Conservation (phyloP, 2,329 filamentous ascomycete genomes). For the Cercospora zeae-maydis region DNA sequence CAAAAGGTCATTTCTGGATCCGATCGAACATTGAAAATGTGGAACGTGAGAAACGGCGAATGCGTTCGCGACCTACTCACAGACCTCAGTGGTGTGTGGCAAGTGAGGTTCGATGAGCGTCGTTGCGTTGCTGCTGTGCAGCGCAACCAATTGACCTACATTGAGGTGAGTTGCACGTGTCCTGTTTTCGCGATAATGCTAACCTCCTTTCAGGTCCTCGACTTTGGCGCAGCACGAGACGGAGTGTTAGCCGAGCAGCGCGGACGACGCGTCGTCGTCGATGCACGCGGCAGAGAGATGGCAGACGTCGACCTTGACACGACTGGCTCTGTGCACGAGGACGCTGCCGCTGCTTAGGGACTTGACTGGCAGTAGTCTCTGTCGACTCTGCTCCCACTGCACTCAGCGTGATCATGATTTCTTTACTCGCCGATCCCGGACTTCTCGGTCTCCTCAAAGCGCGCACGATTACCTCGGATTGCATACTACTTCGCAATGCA, state of each 20-base stretch:
- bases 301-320: constrained; percentile 32
- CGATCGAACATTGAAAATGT: constrained; percentile 96
- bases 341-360: constrained; percentile 18
- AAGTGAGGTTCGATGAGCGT: constrained; percentile 94
- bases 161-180: constrained; percentile 65
- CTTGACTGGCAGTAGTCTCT: constrained; percentile 9
- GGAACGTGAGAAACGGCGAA: constrained; percentile 89
- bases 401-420: not conserved
- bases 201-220: constrained; percentile 68
- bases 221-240: constrained; percentile 92
- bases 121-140: constrained; percentile 96
- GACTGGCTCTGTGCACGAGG: constrained; percentile 14
- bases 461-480: not conserved
- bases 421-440: not conserved
- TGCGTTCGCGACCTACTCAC: constrained; percentile 90
- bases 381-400: constrained; percentile 6
- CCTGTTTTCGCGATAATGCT: constrained; percentile 23
- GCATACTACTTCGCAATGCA: not conserved
- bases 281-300: constrained; percentile 37
- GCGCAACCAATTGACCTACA: constrained; percentile 85
- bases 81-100: constrained; percentile 95
- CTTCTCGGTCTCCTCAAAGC: not conserved
- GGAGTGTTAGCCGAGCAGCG: constrained; percentile 73
- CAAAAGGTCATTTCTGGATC: constrained; percentile 96
- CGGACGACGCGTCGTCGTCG: constrained; percentile 67